Evolutionary conservation across 805 yeast species (phyloP), one percentile per base, ranked within the genome.

Genomic region (Ogataea pignaliae): DNA sequence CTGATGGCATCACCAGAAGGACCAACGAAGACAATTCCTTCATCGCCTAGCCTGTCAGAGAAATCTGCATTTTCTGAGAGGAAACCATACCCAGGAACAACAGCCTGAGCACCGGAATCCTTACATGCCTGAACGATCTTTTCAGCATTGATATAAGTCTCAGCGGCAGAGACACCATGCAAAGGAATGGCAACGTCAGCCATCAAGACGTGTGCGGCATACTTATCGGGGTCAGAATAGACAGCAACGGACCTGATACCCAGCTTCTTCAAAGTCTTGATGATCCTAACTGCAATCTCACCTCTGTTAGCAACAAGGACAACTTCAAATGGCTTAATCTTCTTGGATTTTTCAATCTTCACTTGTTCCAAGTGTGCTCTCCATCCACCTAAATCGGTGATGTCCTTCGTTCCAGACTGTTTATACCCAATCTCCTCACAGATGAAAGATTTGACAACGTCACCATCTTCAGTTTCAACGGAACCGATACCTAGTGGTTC

Each of bases 251-350:
- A 71, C 52, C 73, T 76, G 55, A 93, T 87, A 3, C 80, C 80
- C 51, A 93, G 63, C 63, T 83, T 84, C 65, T 86, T 87, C 60
- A 91, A 72, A 15, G 99, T 90, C 61, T 78, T 84, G 59, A 91
- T 88, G 55, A 93, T 88, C 59, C 99, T 75, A 29, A 90, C 97
- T 2, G 99, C 97, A 57, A 91, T 91, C 68, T 91, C 99, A 63
- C 98, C 98, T 69, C 99, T 79, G 71, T 91, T 91, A 34, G 98
- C 98, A 43, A 91, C 93, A 44, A 91, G 74, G n/a, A 91, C 96
- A 10, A 84, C 76, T 16, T 81, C 72, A 67, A 89, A 88, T 1
- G 95, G 93, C 56, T 77, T 79, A 45, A 67, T 68, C 14, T 54
- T 47, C 16, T 56, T 56, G 26, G 26, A 21, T 7, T 21, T 21